Evolutionary conservation across 352 stramenopile species (phyloP).

Genomic region (Pythium aphanidermatum): DNA sequence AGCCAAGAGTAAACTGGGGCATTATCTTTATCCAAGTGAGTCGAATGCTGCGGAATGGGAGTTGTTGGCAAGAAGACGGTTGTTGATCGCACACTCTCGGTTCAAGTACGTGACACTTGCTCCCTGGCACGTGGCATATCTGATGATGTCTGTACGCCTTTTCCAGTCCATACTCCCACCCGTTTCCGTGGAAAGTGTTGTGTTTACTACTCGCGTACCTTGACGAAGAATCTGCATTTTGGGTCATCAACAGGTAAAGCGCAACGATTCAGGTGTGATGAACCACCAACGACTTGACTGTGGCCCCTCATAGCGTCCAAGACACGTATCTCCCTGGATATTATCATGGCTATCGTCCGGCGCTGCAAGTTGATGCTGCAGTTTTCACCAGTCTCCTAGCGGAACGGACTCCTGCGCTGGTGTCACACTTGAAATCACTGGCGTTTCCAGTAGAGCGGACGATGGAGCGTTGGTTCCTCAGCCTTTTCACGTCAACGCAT

Average conservation of each 20-base stretch:
- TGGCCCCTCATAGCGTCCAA: conserved; percentile 55
- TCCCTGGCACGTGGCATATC: neutral
- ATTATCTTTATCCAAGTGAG: conserved; percentile 68
- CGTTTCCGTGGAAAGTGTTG: conserved; percentile 59
- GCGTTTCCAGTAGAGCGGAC: conserved; percentile 46
- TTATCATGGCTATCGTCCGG: conserved; percentile 68
- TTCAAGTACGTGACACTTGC: conserved; percentile 43
- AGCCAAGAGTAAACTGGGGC: conserved; percentile 48
- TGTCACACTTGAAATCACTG: conserved; percentile 41
- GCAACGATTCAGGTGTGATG: neutral
- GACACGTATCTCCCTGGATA: conserved; percentile 66
- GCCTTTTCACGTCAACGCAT: conserved; percentile 57
- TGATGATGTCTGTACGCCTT: neutral
- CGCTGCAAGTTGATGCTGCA: conserved; percentile 61
- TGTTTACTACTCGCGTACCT: conserved; percentile 69
- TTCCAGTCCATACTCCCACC: conserved; percentile 60
- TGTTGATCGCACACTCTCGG: conserved; percentile 62
- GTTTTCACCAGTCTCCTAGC: conserved; percentile 49
- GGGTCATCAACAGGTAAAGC: conserved; percentile 72
- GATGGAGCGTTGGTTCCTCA: conserved; percentile 72
- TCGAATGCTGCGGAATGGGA: conserved; percentile 52
- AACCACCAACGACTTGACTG: too few species aligned
- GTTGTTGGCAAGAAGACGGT: conserved; percentile 36
- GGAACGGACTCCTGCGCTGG: conserved; percentile 43
- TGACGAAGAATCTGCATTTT: conserved; percentile 76